phyloP scores from a whole-genome alignment of 1,284 basidiomycete genomes.

The Cryptococcus sp. region DNA sequence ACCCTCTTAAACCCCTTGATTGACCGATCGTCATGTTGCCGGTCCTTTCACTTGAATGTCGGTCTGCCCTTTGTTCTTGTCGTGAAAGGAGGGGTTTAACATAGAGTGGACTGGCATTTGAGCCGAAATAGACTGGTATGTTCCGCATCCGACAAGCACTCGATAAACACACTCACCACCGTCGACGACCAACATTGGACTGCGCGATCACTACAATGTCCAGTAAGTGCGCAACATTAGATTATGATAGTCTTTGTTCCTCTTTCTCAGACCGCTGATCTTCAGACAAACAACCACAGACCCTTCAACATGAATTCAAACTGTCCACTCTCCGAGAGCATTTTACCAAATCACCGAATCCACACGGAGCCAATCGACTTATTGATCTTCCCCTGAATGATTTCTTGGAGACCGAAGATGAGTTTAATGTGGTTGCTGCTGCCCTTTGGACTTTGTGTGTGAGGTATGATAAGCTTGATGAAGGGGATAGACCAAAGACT shows the following conservation, averaged over 20 bases:
- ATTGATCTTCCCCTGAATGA: constrained; percentile 28
- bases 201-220: too few relatives aligned
- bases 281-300: not conserved
- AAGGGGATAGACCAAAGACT: constrained; percentile 21
- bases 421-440: constrained; percentile 29
- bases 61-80: constrained; percentile 1
- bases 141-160: not conserved
- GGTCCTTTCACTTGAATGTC: not conserved
- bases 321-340: constrained; percentile 18
- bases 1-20: not conserved
- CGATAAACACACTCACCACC: too few relatives aligned
- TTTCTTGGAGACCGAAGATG: constrained; percentile 36
- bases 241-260: too few relatives aligned
- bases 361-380: constrained; percentile 19
- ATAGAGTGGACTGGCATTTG: not conserved
- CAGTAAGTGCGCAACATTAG: too few relatives aligned
- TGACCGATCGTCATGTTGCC: not conserved
- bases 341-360: constrained; percentile 28
- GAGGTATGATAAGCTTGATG: constrained; percentile 23
- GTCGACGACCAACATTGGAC: too few relatives aligned
- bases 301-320: constrained; percentile 25
- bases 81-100: constrained; percentile 1
- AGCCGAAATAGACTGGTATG: not conserved
- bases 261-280: too few relatives aligned
- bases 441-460: constrained; percentile 25